A percentile compares a stretch with the other conserved stretches of the same genome.
These are phyloP conservation scores for Candida verbasci DNA, from an alignment of 805 yeast genomes.

Conservation along the genomic window DNA sequence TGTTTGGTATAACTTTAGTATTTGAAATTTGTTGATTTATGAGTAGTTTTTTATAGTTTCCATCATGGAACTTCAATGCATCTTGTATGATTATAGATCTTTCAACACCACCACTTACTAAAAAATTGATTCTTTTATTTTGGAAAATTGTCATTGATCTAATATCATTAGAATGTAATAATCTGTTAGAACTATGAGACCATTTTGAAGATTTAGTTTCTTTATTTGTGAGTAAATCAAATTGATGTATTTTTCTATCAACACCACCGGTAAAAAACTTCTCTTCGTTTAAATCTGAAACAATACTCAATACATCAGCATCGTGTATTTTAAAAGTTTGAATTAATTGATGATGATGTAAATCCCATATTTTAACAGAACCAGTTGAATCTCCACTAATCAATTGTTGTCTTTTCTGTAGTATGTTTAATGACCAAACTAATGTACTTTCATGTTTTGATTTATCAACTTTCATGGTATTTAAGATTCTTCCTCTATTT, in stretches of 20 bases:
- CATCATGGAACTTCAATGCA: conserved; percentile 61
- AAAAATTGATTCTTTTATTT: conserved; percentile 59
- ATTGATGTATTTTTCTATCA: conserved; percentile 83
- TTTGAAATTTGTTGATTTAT: conserved; percentile 54
- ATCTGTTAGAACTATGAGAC: conserved; percentile 71
- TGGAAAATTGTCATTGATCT: conserved; percentile 72
- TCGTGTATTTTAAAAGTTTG: conserved; percentile 84
- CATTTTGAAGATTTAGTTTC: conserved; percentile 44
- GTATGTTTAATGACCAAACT: conserved; percentile 78
- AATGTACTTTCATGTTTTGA: conserved; percentile 80
- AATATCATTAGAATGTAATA: conserved; percentile 83
- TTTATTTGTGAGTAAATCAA: conserved; percentile 40
- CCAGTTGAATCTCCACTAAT: conserved; percentile 99
- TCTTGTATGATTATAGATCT: conserved; percentile 64
- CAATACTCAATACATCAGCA: conserved; percentile 81
- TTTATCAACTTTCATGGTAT: conserved; percentile 90
- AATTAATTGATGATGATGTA: conserved; percentile 64
- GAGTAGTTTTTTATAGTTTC: conserved; percentile 67
- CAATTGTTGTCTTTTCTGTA: conserved; percentile 63
- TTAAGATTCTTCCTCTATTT: conserved; percentile 61
- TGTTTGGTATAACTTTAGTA: conserved; percentile 42
- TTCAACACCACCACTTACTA: conserved; percentile 84
- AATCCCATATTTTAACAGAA: conserved; percentile 88
- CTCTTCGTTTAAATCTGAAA: conserved; percentile 56
- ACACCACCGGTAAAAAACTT: conserved; percentile 85